A percentile compares a stretch with the other conserved stretches of the same genome.
Evolutionary conservation across 2,329 filamentous ascomycete species (phyloP).

Genomic region (Mollisia scopiformis): DNA sequence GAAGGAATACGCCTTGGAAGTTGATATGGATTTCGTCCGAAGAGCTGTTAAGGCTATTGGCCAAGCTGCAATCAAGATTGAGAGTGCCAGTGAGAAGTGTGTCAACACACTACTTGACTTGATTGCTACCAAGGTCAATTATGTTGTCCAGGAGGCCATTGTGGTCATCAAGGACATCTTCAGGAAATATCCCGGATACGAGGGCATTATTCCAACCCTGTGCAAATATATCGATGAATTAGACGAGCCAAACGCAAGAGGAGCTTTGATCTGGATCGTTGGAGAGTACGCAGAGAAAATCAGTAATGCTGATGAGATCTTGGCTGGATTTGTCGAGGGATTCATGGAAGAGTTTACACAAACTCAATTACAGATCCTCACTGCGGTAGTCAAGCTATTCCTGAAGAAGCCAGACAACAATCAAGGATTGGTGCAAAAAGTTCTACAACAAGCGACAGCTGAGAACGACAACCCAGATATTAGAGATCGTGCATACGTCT

Average conservation of each 20-base stretch:
- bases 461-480: conserved; percentile 99
- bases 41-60: conserved; percentile 95
- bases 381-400: conserved; percentile 96
- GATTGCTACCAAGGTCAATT: conserved; percentile 97
- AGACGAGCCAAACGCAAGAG: conserved; percentile 90
- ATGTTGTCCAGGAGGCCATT: conserved; percentile 96
- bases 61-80: conserved; percentile 98
- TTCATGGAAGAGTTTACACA: conserved; percentile 98
- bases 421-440: conserved; percentile 90
- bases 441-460: conserved; percentile 87
- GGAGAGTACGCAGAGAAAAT: conserved; percentile 99
- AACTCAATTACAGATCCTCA: conserved; percentile 98
- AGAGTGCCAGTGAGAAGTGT: conserved; percentile 91
- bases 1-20: conserved; percentile 96
- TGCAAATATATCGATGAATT: conserved; percentile 97
- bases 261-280: conserved; percentile 96
- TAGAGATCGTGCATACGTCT: conserved; percentile 94
- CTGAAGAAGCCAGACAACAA: conserved; percentile 93
- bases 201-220: conserved; percentile 94
- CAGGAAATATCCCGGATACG: conserved; percentile 95
- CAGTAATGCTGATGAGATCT: conserved; percentile 94
- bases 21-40: conserved; percentile 98
- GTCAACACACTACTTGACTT: conserved; percentile 92
- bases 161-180: conserved; percentile 99
- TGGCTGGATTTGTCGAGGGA: conserved; percentile 87